A percentile compares a stretch with the other conserved stretches of the same genome.
phyloP scores from a whole-genome alignment of 2,329 filamentous ascomycete genomes.

The Bipolaris zeicola region DNA sequence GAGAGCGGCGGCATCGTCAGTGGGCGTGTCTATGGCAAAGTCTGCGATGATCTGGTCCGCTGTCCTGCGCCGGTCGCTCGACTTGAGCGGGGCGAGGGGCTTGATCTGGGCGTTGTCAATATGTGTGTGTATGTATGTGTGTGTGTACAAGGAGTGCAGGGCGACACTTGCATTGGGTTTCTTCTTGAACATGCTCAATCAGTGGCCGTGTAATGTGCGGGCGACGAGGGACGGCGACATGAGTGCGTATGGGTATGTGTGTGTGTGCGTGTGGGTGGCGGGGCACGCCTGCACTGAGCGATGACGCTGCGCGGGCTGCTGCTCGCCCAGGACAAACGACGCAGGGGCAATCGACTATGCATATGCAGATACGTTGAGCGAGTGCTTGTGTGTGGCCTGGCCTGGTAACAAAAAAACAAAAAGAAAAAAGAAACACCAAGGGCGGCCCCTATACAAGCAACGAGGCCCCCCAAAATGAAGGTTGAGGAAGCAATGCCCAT shows the following conservation, averaged over 20 bases:
- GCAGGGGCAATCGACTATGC: not conserved
- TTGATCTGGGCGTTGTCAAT: constrained; percentile 59
- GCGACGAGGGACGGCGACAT: not conserved
- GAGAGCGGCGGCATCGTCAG: constrained; percentile 49
- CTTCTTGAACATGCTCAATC: constrained; percentile 64
- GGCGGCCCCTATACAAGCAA: not conserved
- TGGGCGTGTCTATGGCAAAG: constrained; percentile 59
- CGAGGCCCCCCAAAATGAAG: not conserved
- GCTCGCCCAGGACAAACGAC: not conserved
- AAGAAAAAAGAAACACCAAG: not conserved
- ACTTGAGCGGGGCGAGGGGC: constrained; percentile 67
- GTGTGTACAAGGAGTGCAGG: too few species aligned
- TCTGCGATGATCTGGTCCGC: constrained; percentile 70
- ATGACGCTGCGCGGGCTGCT: too few species aligned
- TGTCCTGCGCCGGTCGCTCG: constrained; percentile 69
- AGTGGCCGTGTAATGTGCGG: constrained; percentile 9
- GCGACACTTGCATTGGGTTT: constrained; percentile 58
- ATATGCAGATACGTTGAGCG: not conserved
- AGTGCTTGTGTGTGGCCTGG: not conserved
- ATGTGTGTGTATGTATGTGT: too few species aligned
- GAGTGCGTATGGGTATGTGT: too few species aligned
- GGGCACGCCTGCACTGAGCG: too few species aligned
- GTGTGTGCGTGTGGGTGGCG: too few species aligned
- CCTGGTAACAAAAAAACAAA: not conserved
- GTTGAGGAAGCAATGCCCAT: not conserved